Base-by-base conservation (phyloP, 768 basidiomycete species). In the Daedaleopsis sinensis region DNA sequence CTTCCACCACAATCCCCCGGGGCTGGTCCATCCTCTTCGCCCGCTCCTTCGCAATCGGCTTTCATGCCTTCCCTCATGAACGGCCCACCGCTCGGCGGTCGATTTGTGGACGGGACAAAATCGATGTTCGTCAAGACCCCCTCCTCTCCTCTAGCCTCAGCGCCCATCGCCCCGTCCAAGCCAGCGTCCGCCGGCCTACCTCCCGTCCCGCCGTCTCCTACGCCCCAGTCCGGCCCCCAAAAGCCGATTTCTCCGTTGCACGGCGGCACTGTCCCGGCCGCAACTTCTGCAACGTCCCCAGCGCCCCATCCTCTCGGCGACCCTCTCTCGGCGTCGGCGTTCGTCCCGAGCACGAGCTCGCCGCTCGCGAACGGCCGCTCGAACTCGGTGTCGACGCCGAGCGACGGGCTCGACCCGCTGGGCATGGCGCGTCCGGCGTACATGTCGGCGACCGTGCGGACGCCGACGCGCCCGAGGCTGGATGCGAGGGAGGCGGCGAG, bases 401-500 rank as follows among this genome's bases (percentile, higher is more conserved):
- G 24, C 54, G 76, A 71, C 47, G 73, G 64, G 38, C 70, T 86
- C 24, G 90, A 91, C 68, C 90, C 90, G 38, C 80, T 92, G 19
- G 88, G 84, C 8, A 82, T 83, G 62, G 75, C 82, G 49, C 77
- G 77, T 57, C 82, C 89, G n/a, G 78, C 80, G 49, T 80, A 80
- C 65, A 87, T 93, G 89, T 80, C 89, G 1, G 80, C 79, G 52
- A 91, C 90, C n/a, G 75, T 94, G 72, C 85, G 88, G 19, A 80
- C 89, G 49, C 87, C 90, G 15, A 84, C 85, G 52, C 77, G 91
- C 65, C 85, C 88, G 47, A 80, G 89, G 68, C 73, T 96, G 67
- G 95, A 97, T 72, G 88, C 94, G 11, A 80, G 89, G 68, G 88
- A 93, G 69, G 92, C 92, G 15, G 93, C 92, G 19, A 91, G 91